Conservation (phyloP, 2,329 filamentous ascomycete genomes). For the Bipolaris gigantea region DNA sequence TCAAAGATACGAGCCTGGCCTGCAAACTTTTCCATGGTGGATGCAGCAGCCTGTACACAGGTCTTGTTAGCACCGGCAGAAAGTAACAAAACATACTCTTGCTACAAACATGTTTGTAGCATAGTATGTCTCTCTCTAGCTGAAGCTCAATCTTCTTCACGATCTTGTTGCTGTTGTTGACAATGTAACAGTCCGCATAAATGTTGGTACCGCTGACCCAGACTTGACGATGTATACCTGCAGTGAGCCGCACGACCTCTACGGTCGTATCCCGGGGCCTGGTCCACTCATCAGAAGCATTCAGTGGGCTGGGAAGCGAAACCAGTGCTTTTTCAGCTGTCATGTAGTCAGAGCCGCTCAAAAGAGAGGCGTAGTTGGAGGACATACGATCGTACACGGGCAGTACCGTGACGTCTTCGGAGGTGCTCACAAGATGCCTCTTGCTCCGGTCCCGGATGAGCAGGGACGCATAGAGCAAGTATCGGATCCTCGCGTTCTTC, state of each 20-base stretch:
- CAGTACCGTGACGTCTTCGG: constrained; percentile 54
- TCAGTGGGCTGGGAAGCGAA: constrained; percentile 56
- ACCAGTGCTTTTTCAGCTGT: constrained; percentile 57
- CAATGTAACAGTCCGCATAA: constrained; percentile 57
- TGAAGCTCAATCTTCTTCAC: constrained; percentile 57
- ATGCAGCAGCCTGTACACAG: constrained; percentile 49
- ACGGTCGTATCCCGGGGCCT: constrained; percentile 45
- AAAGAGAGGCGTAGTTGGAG: neutral
- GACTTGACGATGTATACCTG: constrained; percentile 59
- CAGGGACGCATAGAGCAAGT: constrained; percentile 53
- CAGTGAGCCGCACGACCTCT: constrained; percentile 54
- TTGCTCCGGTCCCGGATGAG: constrained; percentile 53
- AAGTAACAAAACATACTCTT: neutral
- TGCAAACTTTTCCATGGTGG: constrained; percentile 53
- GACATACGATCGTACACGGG: constrained; percentile 57
- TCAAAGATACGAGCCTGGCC: constrained; percentile 57
- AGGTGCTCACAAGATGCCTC: constrained; percentile 54
- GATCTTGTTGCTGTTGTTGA: constrained; percentile 53
- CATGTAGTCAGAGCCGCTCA: constrained; percentile 8
- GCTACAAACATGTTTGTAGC: constrained; percentile 52
- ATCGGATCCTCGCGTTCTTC: constrained; percentile 55
- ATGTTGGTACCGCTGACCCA: constrained; percentile 61
- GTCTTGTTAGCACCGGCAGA: constrained; percentile 23
- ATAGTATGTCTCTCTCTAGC: constrained; percentile 55
- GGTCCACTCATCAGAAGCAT: constrained; percentile 52